Conservation (phyloP, 2,329 filamentous ascomycete genomes). For the Drechslerella stenobrocha region DNA sequence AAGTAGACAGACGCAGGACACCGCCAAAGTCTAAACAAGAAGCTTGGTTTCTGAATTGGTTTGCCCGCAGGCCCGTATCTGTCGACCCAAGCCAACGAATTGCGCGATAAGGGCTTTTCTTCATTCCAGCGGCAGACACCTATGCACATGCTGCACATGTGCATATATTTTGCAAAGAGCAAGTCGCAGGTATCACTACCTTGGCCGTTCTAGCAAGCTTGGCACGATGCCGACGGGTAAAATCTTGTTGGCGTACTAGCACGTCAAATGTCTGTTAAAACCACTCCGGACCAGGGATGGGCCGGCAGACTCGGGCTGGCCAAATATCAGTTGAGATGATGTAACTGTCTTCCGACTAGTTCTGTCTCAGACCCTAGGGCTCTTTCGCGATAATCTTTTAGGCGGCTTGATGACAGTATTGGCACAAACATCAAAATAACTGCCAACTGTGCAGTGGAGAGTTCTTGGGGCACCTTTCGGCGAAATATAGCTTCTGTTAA, state of each 20-base stretch:
- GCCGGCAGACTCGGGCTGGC: constrained; percentile 26
- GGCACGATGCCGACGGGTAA: constrained; percentile 25
- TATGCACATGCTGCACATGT: constrained; percentile 25
- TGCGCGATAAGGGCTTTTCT: constrained; percentile 38
- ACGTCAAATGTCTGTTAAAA: constrained; percentile 27
- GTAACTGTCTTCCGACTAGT: constrained; percentile 48
- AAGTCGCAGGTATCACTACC: constrained; percentile 34
- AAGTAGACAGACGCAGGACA: not conserved
- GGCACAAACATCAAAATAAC: too few species aligned
- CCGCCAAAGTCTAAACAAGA: constrained; percentile 30
- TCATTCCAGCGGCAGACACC: constrained; percentile 26
- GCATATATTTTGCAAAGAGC: not conserved
- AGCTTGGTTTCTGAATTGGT: constrained; percentile 23
- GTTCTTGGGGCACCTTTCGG: too few species aligned
- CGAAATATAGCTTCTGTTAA: too few species aligned
- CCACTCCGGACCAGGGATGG: constrained; percentile 28
- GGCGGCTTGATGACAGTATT: not conserved
- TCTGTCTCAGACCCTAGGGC: constrained; percentile 47
- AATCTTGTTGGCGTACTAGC: constrained; percentile 16
- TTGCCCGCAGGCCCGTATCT: constrained; percentile 4
- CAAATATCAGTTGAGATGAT: constrained; percentile 29
- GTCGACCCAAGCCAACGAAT: not conserved
- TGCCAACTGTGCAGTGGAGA: too few species aligned
- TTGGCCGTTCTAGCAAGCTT: constrained; percentile 15
- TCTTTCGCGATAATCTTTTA: constrained; percentile 15